These are phyloP conservation scores for Ogataea methylovora DNA, from an alignment of 805 yeast species.

Conservation along the genomic window DNA sequence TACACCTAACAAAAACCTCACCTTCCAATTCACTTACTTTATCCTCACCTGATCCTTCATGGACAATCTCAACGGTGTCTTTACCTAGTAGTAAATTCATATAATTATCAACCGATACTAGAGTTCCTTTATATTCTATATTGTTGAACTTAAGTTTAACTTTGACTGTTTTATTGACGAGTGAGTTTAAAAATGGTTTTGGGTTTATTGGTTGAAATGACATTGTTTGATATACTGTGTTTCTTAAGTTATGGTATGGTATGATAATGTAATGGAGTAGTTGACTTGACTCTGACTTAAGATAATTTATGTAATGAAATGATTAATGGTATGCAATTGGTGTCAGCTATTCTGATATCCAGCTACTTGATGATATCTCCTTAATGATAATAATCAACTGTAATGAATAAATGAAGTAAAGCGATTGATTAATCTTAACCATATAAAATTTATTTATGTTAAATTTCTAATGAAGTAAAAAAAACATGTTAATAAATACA, in stretches of 20 bases:
- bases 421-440: too few species aligned
- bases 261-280: too few species aligned
- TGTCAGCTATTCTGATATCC: too few species aligned
- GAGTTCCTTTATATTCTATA: slow-evolving; percentile 77
- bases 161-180: slow-evolving; percentile 61
- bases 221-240: slow-evolving; percentile 12
- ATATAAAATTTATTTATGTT: too few species aligned
- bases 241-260: not conserved
- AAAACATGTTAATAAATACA: too few species aligned
- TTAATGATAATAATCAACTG: too few species aligned
- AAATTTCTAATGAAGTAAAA: too few species aligned
- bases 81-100: slow-evolving; percentile 79
- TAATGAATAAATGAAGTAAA: too few species aligned
- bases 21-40: slow-evolving; percentile 36
- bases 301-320: too few species aligned
- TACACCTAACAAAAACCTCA: slow-evolving; percentile 83
- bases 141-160: slow-evolving; percentile 87
- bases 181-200: slow-evolving; percentile 77
- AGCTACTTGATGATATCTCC: too few species aligned
- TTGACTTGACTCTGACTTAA: too few species aligned
- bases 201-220: slow-evolving; percentile 70
- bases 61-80: slow-evolving; percentile 36
- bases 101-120: slow-evolving; percentile 80
- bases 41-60: slow-evolving; percentile 36
- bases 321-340: too few species aligned